phyloP scores from a whole-genome alignment of 306 rosid genomes.

The Cicer chorassanicum region DNA sequence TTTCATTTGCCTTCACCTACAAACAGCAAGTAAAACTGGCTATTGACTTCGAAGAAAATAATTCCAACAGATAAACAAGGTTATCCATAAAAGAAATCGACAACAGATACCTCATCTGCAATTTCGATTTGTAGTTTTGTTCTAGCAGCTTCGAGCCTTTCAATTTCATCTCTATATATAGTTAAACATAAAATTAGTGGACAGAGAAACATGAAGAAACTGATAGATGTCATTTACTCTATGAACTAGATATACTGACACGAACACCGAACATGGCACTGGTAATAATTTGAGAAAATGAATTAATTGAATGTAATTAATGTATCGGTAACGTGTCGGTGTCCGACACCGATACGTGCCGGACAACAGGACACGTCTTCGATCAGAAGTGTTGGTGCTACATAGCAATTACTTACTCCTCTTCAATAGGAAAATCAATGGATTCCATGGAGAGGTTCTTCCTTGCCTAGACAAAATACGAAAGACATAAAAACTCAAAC shows the following conservation, averaged over 20 bases:
- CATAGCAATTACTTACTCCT: slow-evolving; percentile 72
- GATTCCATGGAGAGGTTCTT: slow-evolving; percentile 97
- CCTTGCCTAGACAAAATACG: slow-evolving; percentile 67
- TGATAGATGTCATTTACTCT: not conserved
- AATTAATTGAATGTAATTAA: no score
- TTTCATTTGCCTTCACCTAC: slow-evolving; percentile 68
- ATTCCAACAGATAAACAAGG: slow-evolving; percentile 24
- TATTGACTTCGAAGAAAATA: slow-evolving; percentile 43
- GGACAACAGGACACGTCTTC: no score
- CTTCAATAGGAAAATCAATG: slow-evolving; percentile 58
- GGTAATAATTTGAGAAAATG: no score
- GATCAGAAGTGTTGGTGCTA: no score
- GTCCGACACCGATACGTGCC: no score
- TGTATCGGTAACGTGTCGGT: no score
- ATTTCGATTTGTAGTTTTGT: slow-evolving; percentile 65
- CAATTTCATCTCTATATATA: slow-evolving; percentile 62
- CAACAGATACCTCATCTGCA: slow-evolving; percentile 61
- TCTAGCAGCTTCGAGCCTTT: slow-evolving; percentile 67
- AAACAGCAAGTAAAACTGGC: slow-evolving; percentile 32
- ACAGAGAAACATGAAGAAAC: slow-evolving; percentile 46
- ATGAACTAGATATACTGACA: no score
- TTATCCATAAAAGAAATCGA: slow-evolving; percentile 41
- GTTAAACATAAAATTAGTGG: slow-evolving; percentile 45
- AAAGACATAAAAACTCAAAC: slow-evolving; percentile 21
- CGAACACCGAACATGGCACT: no score